Conservation (phyloP, 2,329 filamentous ascomycete genomes). For the Rhinocladiella similis region DNA sequence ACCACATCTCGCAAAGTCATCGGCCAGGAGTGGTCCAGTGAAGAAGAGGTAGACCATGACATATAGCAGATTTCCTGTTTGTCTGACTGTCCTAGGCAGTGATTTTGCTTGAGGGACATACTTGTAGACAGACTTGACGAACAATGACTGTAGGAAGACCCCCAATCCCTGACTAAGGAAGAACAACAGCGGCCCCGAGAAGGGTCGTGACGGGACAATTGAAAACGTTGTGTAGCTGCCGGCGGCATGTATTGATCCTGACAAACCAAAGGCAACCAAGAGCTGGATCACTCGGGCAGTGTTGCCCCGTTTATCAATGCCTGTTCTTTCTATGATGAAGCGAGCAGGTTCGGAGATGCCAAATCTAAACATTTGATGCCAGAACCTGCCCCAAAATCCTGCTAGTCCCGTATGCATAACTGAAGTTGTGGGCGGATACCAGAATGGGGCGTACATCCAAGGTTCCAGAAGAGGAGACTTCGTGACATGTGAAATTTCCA, state of each 20-base stretch:
- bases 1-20: slow-evolving; percentile 73
- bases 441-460: slow-evolving; percentile 63
- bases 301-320: slow-evolving; percentile 15
- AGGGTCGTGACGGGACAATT: slow-evolving; percentile 51
- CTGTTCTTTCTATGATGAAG: slow-evolving; percentile 19
- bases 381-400: slow-evolving; percentile 82
- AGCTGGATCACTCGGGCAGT: slow-evolving; percentile 43
- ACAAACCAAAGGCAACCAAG: slow-evolving; percentile 63
- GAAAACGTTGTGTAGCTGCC: slow-evolving; percentile 70
- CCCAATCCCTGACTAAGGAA: slow-evolving; percentile 71
- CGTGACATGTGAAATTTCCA: slow-evolving; percentile 45
- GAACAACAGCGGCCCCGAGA: slow-evolving; percentile 60
- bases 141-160: slow-evolving; percentile 58
- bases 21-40: slow-evolving; percentile 65
- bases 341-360: slow-evolving; percentile 44
- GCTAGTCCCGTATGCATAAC: slow-evolving; percentile 65
- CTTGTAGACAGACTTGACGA: slow-evolving; percentile 33
- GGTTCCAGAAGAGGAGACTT: slow-evolving; percentile 61
- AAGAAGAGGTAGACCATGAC: slow-evolving; percentile 66
- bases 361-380: slow-evolving; percentile 87
- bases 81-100: slow-evolving; percentile 50
- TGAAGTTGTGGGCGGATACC: slow-evolving; percentile 47
- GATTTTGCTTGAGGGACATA: slow-evolving; percentile 37
- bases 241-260: slow-evolving; percentile 67
- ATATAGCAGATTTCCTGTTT: slow-evolving; percentile 61